Percentiles rank a stretch among this genome's conserved stretches.
Conservation (phyloP, 2,329 filamentous ascomycete species). For the Pseudogymnoascus verrucosus region DNA sequence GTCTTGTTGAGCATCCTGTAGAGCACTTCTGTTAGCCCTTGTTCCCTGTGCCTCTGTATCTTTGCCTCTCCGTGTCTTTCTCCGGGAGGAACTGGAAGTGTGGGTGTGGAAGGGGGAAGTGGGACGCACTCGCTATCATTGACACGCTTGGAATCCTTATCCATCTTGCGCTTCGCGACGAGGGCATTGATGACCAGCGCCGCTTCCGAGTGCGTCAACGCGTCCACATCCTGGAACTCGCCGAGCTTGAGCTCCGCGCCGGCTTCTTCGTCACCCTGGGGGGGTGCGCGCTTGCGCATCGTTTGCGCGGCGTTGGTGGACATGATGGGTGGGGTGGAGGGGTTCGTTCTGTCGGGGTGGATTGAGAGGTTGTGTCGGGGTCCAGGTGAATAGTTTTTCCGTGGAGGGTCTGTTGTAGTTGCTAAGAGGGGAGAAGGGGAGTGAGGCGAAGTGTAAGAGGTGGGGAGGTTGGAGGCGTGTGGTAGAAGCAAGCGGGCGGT, state of each 20-base stretch:
- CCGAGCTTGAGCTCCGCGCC: conserved; percentile 74
- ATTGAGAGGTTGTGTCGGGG: not conserved
- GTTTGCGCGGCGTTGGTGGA: conserved; percentile 40
- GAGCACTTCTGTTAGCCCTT: not conserved
- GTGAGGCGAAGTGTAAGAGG: not conserved
- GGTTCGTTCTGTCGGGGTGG: conserved; percentile 2
- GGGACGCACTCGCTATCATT: conserved; percentile 70
- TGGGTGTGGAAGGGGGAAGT: not conserved
- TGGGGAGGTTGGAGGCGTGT: not conserved
- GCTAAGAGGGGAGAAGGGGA: not conserved
- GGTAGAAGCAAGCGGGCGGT: not conserved
- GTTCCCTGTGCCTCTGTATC: not conserved
- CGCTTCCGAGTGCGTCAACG: conserved; percentile 86
- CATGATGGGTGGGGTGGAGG: conserved; percentile 8
- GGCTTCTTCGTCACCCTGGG: conserved; percentile 80
- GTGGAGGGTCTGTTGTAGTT: not conserved
- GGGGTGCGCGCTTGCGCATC: conserved; percentile 59
- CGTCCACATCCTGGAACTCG: conserved; percentile 88
- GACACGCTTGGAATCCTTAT: conserved; percentile 59
- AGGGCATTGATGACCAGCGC: conserved; percentile 87
- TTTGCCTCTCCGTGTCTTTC: not conserved
- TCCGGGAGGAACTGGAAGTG: not conserved
- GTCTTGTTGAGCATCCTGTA: conserved; percentile 74
- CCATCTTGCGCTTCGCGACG: conserved; percentile 68
- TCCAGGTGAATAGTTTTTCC: not conserved